These are phyloP conservation scores for Lumnitzera littorea DNA, from an alignment of 345 rosid genomes.

Conservation along the genomic window DNA sequence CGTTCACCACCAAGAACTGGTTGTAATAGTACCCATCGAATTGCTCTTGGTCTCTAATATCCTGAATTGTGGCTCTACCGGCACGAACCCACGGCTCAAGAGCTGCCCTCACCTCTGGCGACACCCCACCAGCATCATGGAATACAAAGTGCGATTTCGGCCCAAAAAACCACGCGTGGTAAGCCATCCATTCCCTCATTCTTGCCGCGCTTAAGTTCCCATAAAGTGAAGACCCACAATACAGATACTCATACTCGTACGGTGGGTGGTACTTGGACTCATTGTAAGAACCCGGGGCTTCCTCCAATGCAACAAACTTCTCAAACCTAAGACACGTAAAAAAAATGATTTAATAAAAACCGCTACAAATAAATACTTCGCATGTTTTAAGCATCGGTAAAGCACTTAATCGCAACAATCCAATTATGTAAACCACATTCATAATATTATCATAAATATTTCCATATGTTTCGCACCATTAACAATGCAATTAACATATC, in stretches of 20 bases:
- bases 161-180: constrained; percentile 87
- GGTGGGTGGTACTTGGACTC: constrained; percentile 45
- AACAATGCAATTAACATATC: too few species aligned
- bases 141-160: constrained; percentile 76
- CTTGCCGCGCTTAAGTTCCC: constrained; percentile 64
- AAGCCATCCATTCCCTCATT: constrained; percentile 88
- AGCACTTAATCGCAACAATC: too few species aligned
- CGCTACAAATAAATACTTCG: too few species aligned
- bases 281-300: constrained; percentile 49
- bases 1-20: constrained; percentile 82
- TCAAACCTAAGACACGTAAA: constrained; percentile 13
- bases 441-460: too few species aligned
- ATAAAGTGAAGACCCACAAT: constrained; percentile 79
- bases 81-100: constrained; percentile 72
- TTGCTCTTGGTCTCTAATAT: constrained; percentile 50
- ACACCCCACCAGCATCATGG: constrained; percentile 82
- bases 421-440: too few species aligned
- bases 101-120: constrained; percentile 45
- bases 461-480: too few species aligned
- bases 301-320: constrained; percentile 50
- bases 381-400: too few species aligned
- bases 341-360: too few species aligned
- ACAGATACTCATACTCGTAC: constrained; percentile 58
- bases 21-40: constrained; percentile 82
- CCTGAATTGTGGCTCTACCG: constrained; percentile 75